Percentiles rank a stretch among this genome's conserved stretches.
phyloP scores from a whole-genome alignment of 2,329 filamentous ascomycete genomes.

The Sclerotinia minor region DNA sequence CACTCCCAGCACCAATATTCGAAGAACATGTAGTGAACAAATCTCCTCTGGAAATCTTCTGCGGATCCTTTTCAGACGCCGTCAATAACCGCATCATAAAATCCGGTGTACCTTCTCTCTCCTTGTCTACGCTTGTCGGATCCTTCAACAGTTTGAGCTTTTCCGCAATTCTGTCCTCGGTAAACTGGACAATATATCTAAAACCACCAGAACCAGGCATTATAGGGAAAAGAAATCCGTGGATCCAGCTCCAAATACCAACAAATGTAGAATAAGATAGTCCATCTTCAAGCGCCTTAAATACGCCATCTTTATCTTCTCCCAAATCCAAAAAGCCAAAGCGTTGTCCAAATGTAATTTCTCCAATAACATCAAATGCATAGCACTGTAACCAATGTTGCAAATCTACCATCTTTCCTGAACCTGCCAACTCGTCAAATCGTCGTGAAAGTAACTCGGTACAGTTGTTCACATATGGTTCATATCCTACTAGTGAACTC shows the following conservation, averaged over 20 bases:
- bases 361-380: constrained; percentile 54
- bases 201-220: constrained; percentile 32
- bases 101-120: constrained; percentile 36
- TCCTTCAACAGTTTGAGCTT: constrained; percentile 29
- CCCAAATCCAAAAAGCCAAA: constrained; percentile 51
- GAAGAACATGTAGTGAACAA: constrained; percentile 33
- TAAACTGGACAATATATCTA: constrained; percentile 31
- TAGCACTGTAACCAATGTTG: constrained; percentile 50
- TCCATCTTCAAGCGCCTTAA: constrained; percentile 44
- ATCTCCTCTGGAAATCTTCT: constrained; percentile 43
- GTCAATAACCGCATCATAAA: constrained; percentile 48
- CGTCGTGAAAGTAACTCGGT: constrained; percentile 45
- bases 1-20: constrained; percentile 43
- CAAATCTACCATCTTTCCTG: constrained; percentile 43
- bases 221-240: constrained; percentile 42
- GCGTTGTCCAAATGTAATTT: constrained; percentile 47
- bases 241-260: constrained; percentile 47
- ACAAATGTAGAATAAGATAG: constrained; percentile 45
- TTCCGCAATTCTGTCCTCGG: constrained; percentile 30
- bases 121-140: constrained; percentile 11
- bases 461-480: constrained; percentile 51
- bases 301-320: constrained; percentile 48
- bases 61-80: constrained; percentile 42
- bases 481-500: constrained; percentile 50
- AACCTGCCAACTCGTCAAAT: constrained; percentile 44